Evolutionary conservation across 768 basidiomycete genomes (phyloP).

Genomic region (Boletus vinaceobasis): DNA sequence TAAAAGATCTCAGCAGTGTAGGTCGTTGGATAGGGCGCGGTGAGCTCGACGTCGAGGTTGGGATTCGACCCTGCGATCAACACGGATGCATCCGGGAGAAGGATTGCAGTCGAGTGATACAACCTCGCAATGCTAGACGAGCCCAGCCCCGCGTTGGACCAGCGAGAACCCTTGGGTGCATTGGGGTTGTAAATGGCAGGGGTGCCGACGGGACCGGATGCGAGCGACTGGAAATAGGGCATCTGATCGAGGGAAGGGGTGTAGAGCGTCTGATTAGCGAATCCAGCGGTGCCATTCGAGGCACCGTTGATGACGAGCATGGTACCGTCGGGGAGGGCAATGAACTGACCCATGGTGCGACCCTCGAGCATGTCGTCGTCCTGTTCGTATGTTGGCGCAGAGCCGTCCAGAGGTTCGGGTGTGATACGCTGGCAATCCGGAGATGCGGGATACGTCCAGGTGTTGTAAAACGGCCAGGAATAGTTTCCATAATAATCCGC

Average conservation of each 20-base stretch:
- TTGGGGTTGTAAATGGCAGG: slow-evolving; percentile 86
- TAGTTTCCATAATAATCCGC: slow-evolving; percentile 76
- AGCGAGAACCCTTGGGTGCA: slow-evolving; percentile 65
- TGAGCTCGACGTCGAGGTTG: slow-evolving; percentile 73
- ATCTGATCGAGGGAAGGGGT: slow-evolving; percentile 45
- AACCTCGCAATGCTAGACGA: slow-evolving; percentile 70
- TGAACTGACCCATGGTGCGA: slow-evolving; percentile 91
- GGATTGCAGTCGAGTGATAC: slow-evolving; percentile 90
- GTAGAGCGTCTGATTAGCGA: slow-evolving; percentile 53
- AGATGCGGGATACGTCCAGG: slow-evolving; percentile 68
- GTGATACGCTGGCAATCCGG: slow-evolving; percentile 78
- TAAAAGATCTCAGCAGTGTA: slow-evolving; percentile 89
- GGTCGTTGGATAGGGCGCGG: slow-evolving; percentile 66
- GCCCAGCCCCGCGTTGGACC: slow-evolving; percentile 63
- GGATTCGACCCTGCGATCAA: slow-evolving; percentile 92
- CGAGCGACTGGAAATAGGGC: slow-evolving; percentile 72
- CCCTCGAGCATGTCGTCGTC: slow-evolving; percentile 75
- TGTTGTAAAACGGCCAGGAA: slow-evolving; percentile 66
- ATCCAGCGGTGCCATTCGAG: slow-evolving; percentile 85
- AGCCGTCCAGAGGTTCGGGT: slow-evolving; percentile 75
- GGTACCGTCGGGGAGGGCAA: slow-evolving; percentile 75
- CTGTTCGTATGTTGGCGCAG: slow-evolving; percentile 53
- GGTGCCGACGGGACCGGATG: slow-evolving; percentile 70
- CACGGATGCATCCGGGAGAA: slow-evolving; percentile 84
- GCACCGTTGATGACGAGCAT: slow-evolving; percentile 84